These are phyloP conservation scores for Colletotrichum higginsianum DNA, from an alignment of 2,329 filamentous ascomycete genomes.

Conservation along the genomic window DNA sequence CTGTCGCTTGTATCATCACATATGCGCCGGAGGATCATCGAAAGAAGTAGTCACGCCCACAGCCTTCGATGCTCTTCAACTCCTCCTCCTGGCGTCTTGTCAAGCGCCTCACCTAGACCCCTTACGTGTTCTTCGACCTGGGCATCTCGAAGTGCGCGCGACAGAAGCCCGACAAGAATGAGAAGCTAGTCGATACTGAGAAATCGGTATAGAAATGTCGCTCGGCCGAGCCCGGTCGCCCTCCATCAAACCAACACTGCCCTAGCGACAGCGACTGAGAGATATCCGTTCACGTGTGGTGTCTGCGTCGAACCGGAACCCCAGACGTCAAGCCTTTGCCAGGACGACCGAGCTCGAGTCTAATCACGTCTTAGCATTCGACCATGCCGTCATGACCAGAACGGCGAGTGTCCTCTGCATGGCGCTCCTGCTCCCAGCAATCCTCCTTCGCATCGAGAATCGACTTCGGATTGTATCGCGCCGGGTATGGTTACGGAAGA, in stretches of 20 bases:
- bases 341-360: constrained; percentile 25
- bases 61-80: background rate
- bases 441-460: background rate
- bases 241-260: constrained; percentile 9
- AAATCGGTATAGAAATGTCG: background rate
- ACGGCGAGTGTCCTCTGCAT: background rate
- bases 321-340: constrained; percentile 14
- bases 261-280: constrained; percentile 11
- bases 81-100: background rate
- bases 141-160: background rate
- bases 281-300: background rate
- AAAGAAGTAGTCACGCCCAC: background rate
- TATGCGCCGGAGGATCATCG: background rate
- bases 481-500: background rate
- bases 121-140: constrained; percentile 2
- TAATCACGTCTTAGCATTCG: constrained; percentile 13
- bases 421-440: background rate
- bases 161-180: background rate
- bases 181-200: background rate
- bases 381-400: constrained; percentile 11
- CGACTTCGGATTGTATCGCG: background rate
- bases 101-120: too few relatives aligned
- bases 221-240: background rate
- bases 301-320: background rate
- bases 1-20: constrained; percentile 16